Evolutionary conservation across 805 yeast genomes (phyloP), one percentile per base, ranked within the genome.

Genomic region (Ogataea angusta): DNA sequence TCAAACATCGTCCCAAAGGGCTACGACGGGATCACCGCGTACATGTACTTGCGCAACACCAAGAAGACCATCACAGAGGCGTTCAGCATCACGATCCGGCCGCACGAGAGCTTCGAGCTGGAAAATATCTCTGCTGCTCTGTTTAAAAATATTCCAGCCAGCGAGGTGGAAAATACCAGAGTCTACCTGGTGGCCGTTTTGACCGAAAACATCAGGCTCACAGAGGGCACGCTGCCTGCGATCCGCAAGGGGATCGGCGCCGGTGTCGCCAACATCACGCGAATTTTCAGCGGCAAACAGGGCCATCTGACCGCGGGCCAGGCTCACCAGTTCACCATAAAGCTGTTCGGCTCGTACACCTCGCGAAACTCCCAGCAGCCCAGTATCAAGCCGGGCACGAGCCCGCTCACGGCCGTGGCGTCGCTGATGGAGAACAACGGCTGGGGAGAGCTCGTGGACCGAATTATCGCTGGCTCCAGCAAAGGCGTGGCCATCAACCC

Each of bases 391-490:
- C 52, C 63, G 2, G 64, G 63, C 19, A 59, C 60, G 68, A 65
- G 29, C 52, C 62, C 47, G 29, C 57, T 45, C 63, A 60, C 50
- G 63, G 72, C 50, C 45, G 54, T 45, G 68, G 65, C 54, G 42
- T 57, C 59, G 38, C 45, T 57, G 13, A 57, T 59, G 60, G 54
- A 54, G 43, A 82, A 80, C 56, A 73, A 77, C 45, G 96, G 96
- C 36, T 88, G 96, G 96, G 96, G 96, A 64, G 90, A 83, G 47
- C 64, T 85, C 36, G 75, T 84, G 16, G 88, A 86, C 53, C 69
- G 95, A 53, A 84, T 88, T 45, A 81, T 88, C 48, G 60, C 76
- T 12, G 93, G 95, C 18, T 76, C 90, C 1, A 76, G 72, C 42
- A 75, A 75, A 40, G 95, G 95, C 48, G 77, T 86, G 39, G 91